Evolutionary conservation across 176 grass and related monocot species (phyloP).

Genomic region (Areca catechu): DNA sequence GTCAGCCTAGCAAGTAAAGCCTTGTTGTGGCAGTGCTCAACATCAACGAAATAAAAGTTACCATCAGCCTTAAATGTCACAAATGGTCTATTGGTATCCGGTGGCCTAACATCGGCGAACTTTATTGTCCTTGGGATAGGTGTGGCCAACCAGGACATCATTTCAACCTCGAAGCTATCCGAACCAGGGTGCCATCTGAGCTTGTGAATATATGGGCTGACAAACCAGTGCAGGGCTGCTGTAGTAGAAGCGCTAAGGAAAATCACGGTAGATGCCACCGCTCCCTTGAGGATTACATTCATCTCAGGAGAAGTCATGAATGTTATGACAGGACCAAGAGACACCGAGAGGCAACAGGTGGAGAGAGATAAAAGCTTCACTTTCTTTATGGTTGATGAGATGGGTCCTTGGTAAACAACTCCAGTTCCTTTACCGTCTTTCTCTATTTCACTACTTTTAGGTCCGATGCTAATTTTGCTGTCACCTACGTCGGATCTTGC

Average conservation of each 20-base stretch:
- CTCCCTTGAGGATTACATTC: slow-evolving; percentile 96
- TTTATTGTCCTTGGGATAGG: slow-evolving; percentile 65
- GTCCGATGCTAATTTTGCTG: slow-evolving; percentile 82
- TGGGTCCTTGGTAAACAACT: slow-evolving; percentile 66
- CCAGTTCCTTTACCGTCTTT: slow-evolving; percentile 35
- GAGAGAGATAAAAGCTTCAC: slow-evolving; percentile 96
- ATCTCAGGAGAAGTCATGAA: slow-evolving; percentile 96
- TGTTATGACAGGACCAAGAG: slow-evolving; percentile 88
- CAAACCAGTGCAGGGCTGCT: slow-evolving; percentile 79
- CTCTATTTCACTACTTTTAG: slow-evolving; percentile 44
- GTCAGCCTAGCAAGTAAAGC: slow-evolving; percentile 83
- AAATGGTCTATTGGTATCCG: slow-evolving; percentile 73
- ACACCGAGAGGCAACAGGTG: slow-evolving; percentile 88
- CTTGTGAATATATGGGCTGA: slow-evolving; percentile 97
- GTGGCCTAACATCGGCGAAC: slow-evolving; percentile 66
- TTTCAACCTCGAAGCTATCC: slow-evolving; percentile 77
- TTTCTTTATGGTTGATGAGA: slow-evolving; percentile 98
- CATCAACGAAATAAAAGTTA: slow-evolving; percentile 78
- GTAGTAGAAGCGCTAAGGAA: slow-evolving; percentile 90
- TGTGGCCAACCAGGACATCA: slow-evolving; percentile 76
- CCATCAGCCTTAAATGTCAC: slow-evolving; percentile 69
- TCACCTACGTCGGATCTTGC: slow-evolving; percentile 36
- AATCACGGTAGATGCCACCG: slow-evolving; percentile 81
- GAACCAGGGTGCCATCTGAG: slow-evolving; percentile 88
- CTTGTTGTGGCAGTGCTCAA: slow-evolving; percentile 74